Conservation (phyloP, 129 eudicot genomes). For the Tagetes erecta region DNA sequence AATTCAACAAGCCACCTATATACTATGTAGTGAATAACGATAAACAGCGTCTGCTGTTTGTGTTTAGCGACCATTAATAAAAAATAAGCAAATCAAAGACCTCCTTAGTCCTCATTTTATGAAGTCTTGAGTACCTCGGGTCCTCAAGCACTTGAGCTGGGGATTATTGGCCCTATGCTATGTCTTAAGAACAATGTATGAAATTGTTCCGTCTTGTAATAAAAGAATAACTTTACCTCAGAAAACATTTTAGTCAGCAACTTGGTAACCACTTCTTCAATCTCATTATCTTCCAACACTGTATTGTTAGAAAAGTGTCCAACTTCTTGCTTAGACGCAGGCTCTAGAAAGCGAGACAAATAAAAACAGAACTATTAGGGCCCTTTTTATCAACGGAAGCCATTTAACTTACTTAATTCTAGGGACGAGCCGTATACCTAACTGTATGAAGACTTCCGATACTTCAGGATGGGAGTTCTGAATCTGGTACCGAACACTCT, state of each 20-base stretch:
- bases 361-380: not conserved
- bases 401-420: not conserved
- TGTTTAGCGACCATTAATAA: too few relatives aligned
- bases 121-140: too few relatives aligned
- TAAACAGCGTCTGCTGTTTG: too few relatives aligned
- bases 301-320: conserved; percentile 1
- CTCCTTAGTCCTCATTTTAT: too few relatives aligned
- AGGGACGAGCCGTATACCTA: conserved; percentile 46
- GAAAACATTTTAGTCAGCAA: conserved; percentile 61
- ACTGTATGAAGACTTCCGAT: conserved; percentile 93
- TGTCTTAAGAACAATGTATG: not conserved
- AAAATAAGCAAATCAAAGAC: too few relatives aligned
- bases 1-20: too few relatives aligned
- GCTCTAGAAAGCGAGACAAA: conserved; percentile 50
- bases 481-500: conserved; percentile 67
- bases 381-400: not conserved
- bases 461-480: conserved; percentile 80
- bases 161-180: not conserved
- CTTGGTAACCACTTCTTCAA: conserved; percentile 45
- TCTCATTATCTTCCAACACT: conserved; percentile 36
- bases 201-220: not conserved
- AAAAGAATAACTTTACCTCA: conserved; percentile 48
- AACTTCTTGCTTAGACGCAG: conserved; percentile 41
- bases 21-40: too few relatives aligned
- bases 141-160: too few relatives aligned